Evolutionary conservation across 1,139 yeast species (phyloP).

Genomic region (Spencermartinsiella ligniputridi): DNA sequence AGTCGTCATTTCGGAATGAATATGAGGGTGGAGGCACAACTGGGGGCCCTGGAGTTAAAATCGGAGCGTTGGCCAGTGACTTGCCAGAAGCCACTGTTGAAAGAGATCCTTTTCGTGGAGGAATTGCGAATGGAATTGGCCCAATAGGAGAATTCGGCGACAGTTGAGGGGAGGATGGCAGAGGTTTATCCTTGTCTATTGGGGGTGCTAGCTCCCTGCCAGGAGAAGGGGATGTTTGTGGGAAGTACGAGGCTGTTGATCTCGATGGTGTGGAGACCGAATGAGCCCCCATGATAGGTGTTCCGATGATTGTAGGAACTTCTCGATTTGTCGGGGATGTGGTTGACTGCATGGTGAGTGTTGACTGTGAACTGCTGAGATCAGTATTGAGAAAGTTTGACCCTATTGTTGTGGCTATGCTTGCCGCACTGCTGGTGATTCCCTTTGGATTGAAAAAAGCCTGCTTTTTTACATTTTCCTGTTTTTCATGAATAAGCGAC

Average conservation of each 20-base stretch:
- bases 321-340: not conserved
- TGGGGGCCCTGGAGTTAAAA: too few relatives aligned
- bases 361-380: not conserved
- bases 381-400: too few relatives aligned
- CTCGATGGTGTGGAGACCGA: not conserved
- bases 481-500: constrained; percentile 29
- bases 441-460: constrained; percentile 14
- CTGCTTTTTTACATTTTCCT: constrained; percentile 14
- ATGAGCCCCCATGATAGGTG: not conserved
- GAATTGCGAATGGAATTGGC: not conserved
- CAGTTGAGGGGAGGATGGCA: constrained; percentile 12
- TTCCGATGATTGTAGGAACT: not conserved
- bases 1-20: constrained; percentile 1
- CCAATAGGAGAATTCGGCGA: not conserved
- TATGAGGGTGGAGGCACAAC: too few relatives aligned
- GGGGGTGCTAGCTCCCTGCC: constrained; percentile 8
- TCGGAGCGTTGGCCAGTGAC: too few relatives aligned
- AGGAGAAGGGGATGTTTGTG: constrained; percentile 9
- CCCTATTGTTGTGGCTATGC: not conserved
- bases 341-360: not conserved
- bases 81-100: not conserved
- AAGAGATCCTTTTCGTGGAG: not conserved
- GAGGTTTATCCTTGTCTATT: constrained; percentile 10
- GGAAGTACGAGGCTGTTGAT: not conserved
- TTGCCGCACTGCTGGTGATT: not conserved